Evolutionary conservation across 169 alveolate genomes (phyloP).

Genomic region (Ichthyophthirius multifiliis): DNA sequence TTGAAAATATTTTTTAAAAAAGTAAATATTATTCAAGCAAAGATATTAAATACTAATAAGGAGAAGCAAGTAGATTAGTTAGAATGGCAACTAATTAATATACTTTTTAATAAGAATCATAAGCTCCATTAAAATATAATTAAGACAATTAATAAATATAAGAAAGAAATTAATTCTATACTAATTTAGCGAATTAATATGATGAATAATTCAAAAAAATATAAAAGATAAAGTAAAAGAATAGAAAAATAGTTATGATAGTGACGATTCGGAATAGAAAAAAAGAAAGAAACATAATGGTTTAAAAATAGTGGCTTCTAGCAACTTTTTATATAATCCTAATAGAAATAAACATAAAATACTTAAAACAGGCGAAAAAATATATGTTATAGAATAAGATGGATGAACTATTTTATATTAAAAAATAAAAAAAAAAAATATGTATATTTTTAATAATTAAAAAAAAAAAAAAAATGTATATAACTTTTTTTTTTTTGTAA

Average conservation of each 20-base stretch:
- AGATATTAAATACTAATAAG: not conserved
- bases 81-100: conserved; percentile 1
- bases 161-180: not conserved
- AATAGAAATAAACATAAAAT: conserved; percentile 18
- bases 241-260: not conserved
- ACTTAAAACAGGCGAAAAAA: conserved; percentile 1
- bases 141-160: not conserved
- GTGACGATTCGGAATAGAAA: not conserved
- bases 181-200: not conserved
- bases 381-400: conserved; percentile 11
- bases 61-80: not conserved
- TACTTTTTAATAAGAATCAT: not conserved
- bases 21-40: not conserved
- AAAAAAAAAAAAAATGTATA: too few relatives aligned
- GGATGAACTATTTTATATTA: not conserved
- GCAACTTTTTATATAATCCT: conserved; percentile 35
- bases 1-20: not conserved
- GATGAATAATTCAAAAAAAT: not conserved
- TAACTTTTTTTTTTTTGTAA: too few relatives aligned
- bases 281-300: not conserved
- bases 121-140: not conserved
- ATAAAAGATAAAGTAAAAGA: not conserved
- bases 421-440: too few relatives aligned
- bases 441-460: too few relatives aligned
- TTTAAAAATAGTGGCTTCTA: conserved; percentile 16